phyloP scores from a whole-genome alignment of 2,329 filamentous ascomycete species.

The Dryadomyces sulphureus region DNA sequence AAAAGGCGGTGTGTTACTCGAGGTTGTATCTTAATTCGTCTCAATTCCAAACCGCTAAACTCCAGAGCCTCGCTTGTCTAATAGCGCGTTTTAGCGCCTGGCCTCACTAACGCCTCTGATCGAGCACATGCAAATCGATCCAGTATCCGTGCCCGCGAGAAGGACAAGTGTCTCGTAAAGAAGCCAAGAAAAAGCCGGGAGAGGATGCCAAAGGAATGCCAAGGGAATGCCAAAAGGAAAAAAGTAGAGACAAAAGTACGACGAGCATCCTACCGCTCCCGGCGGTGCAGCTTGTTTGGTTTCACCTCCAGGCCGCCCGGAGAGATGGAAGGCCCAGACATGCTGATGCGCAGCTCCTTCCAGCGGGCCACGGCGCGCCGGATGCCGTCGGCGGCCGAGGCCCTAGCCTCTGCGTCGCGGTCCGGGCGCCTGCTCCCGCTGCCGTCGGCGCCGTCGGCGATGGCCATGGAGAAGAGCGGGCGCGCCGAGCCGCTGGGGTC shows the following conservation, averaged over 20 bases:
- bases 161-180: no score
- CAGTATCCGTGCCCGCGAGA: neutral
- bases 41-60: no score
- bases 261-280: neutral
- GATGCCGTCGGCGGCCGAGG: slow-evolving; percentile 1
- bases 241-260: neutral
- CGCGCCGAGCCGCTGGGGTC: slow-evolving; percentile 11
- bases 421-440: neutral
- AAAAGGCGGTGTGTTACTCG: no score
- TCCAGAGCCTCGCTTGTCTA: neutral
- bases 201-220: neutral
- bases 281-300: neutral
- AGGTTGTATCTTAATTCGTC: no score
- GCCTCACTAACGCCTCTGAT: neutral
- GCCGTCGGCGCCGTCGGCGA: slow-evolving; percentile 3
- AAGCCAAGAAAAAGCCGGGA: no score
- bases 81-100: neutral
- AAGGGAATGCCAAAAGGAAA: neutral
- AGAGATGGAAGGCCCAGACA: neutral
- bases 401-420: neutral
- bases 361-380: slow-evolving; percentile 9
- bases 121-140: neutral
- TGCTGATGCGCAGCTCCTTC: slow-evolving; percentile 4
- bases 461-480: slow-evolving; percentile 8
- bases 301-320: no score